Conservation (phyloP, 2,329 filamentous ascomycete species). For the Nemania serpens region DNA sequence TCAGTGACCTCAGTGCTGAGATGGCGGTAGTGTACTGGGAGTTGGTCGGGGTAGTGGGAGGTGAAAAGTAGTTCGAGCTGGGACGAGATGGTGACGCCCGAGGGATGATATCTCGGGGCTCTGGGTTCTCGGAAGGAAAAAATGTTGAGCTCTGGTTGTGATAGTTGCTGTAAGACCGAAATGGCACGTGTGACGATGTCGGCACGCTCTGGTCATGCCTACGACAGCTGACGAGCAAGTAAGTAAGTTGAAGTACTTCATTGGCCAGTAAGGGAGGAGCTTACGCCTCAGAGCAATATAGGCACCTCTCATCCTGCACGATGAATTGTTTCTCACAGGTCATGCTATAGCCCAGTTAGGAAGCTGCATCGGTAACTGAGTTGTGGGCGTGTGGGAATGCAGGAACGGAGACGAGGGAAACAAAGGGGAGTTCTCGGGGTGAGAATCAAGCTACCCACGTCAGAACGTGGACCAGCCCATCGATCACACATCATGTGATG, state of each 20-base stretch:
- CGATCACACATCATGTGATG: conserved; percentile 35
- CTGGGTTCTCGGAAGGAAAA: conserved; percentile 52
- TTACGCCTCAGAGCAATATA: conserved; percentile 69
- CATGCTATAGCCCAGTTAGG: conserved; percentile 55
- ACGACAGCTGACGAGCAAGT: conserved; percentile 52
- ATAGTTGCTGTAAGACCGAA: conserved; percentile 41
- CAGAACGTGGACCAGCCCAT: conserved; percentile 27
- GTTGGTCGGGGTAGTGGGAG: conserved; percentile 55
- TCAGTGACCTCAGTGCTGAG: conserved; percentile 60
- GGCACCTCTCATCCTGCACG: conserved; percentile 58
- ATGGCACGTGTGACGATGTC: conserved; percentile 36
- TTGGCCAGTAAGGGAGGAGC: conserved; percentile 40
- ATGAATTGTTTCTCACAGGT: conserved; percentile 70
- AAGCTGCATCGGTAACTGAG: conserved; percentile 33
- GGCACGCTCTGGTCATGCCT: conserved; percentile 53
- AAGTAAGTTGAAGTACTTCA: conserved; percentile 32
- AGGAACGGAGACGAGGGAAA: conserved; percentile 39
- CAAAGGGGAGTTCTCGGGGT: conserved; percentile 17
- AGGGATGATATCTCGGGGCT: conserved; percentile 66
- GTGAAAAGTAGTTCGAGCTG: conserved; percentile 59
- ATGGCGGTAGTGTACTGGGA: conserved; percentile 56
- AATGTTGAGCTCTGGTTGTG: conserved; percentile 48
- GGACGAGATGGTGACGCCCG: conserved; percentile 66
- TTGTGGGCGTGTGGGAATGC: conserved; percentile 33
- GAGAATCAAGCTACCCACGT: conserved; percentile 24